These are phyloP conservation scores for Colletotrichum sp. DNA, from an alignment of 2,329 filamentous ascomycete species.

Conservation along the genomic window DNA sequence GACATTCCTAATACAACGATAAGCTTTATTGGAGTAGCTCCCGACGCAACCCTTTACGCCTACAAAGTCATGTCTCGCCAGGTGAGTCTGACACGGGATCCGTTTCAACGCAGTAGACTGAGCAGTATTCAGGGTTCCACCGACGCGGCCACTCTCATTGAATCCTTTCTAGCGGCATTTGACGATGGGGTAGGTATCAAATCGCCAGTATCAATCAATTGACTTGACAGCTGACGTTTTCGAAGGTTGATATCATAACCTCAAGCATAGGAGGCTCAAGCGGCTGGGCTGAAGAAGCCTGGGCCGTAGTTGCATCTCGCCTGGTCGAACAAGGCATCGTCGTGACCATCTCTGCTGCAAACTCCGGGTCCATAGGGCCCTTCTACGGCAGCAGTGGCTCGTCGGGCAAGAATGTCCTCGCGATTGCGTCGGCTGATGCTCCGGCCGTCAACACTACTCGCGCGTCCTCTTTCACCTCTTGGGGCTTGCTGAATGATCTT, in stretches of 20 bases:
- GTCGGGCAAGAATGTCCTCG: conserved; percentile 45
- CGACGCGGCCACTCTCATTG: conserved; percentile 27
- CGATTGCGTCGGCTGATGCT: conserved; percentile 44
- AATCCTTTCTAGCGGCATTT: conserved; percentile 39
- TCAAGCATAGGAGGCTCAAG: conserved; percentile 41
- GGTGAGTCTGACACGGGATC: not conserved
- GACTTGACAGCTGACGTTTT: too few relatives aligned
- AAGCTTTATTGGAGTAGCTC: conserved; percentile 29
- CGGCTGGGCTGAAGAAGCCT: conserved; percentile 46
- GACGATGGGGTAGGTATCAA: conserved; percentile 30
- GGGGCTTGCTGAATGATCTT: conserved; percentile 49
- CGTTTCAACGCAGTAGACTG: not conserved
- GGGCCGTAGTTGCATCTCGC: conserved; percentile 44
- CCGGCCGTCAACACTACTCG: not conserved
- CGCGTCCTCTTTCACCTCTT: conserved; percentile 40
- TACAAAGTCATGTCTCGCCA: conserved; percentile 31
- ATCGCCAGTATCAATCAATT: not conserved
- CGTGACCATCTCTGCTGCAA: conserved; percentile 56
- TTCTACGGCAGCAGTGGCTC: conserved; percentile 49
- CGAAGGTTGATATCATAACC: conserved; percentile 43
- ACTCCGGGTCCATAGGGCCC: conserved; percentile 52
- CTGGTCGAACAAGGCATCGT: conserved; percentile 52
- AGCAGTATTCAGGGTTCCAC: not conserved
- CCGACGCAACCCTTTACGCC: conserved; percentile 29
- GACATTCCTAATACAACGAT: not conserved